Base-by-base conservation (phyloP, 257 asterid species). In the Osmanthus fragrans region DNA sequence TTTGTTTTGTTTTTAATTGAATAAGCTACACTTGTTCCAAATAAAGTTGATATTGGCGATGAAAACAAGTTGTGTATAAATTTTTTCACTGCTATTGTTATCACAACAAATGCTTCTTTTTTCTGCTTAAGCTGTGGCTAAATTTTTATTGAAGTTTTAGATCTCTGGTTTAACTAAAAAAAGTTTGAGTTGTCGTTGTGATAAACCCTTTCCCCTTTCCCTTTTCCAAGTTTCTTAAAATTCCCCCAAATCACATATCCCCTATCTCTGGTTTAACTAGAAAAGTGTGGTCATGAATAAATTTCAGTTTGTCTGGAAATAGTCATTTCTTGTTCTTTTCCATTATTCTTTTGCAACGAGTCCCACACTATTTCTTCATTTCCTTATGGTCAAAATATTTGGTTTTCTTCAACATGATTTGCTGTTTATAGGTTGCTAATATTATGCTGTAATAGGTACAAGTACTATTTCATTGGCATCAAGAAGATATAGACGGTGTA, bases 391-490 rank as follows among this genome's bases (percentile, higher is more conserved):
- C 6, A 23, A 63, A 25, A 23, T 25, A 63, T 27, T 25, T 63
- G 69, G 12, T 63, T 10, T 63, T 63, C 18, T 11, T 23, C 29
- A 23, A 58, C 66, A 21, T 6, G 21, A 3, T 5, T 21, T 54
- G 12, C 16, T 60, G 67, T 60, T 60, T 0, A 25, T 25, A 25
- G 33, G 69, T 25, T 23, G 36, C 68, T 23, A 18, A 60, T 60
- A 23, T 60, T 60, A 5, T 23, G 18, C 32, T 23, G 68, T 16
- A 63, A 23, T 63, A 63, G 69, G 18, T 23, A 9, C 3, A 25
- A 15, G 33, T 9, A 63, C 18, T 4, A 86, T 93, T 75, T 77
- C 81, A 80, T 81, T 89, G 97, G 99, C 84, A 82, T 75, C 86
- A 88, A 76, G 89, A 79, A 36, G 81, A 79, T 72, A 79, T 73